Conservation (phyloP, 345 rosid genomes). For the Heritiera littoralis region DNA sequence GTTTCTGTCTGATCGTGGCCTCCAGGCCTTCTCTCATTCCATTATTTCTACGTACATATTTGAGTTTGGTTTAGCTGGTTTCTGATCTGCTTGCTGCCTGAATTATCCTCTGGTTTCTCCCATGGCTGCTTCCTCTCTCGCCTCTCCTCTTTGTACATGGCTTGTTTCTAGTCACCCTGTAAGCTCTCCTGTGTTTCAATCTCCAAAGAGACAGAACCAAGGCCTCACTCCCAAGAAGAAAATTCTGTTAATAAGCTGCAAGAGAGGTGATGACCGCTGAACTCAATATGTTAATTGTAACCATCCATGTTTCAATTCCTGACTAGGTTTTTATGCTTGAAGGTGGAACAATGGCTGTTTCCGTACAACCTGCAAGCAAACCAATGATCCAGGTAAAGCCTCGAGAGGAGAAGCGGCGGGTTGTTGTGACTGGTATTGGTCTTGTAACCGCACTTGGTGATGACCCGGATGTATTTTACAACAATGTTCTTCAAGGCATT, state of each 20-base stretch:
- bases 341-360: constrained; percentile 66
- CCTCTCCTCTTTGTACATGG: neutral
- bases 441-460: constrained; percentile 76
- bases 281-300: neutral
- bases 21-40: neutral
- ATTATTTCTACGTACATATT: neutral
- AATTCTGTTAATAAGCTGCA: neutral
- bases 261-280: neutral
- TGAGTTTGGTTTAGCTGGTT: neutral
- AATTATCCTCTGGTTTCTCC: neutral
- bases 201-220: neutral
- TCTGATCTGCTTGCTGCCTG: neutral
- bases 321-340: neutral
- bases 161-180: neutral
- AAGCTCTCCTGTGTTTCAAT: neutral
- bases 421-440: constrained; percentile 96
- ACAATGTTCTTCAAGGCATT: constrained; percentile 77
- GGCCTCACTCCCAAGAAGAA: neutral
- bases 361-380: constrained; percentile 54
- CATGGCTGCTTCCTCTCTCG: constrained; percentile 1
- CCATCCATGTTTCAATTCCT: neutral
- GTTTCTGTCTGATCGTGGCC: neutral
- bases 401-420: constrained; percentile 59
- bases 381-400: constrained; percentile 52
- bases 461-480: constrained; percentile 69